Base-by-base conservation (phyloP, 768 basidiomycete species). In the button mushroom (Agaricus bisporus) region DNA sequence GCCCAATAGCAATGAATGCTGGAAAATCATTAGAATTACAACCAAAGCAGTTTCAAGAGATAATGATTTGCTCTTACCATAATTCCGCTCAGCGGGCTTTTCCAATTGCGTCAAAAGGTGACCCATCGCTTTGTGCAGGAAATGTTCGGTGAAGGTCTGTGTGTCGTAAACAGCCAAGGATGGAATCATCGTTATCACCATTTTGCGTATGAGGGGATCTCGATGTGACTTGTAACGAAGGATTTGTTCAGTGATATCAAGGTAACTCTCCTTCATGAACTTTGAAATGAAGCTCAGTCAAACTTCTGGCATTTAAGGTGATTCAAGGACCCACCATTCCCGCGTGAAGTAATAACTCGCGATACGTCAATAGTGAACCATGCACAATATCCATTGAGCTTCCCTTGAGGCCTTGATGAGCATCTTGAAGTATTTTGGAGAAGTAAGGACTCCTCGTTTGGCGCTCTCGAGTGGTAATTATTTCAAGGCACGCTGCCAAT, bases 1-100 rank as follows among this genome's bases (percentile, higher is more conserved):
- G 92, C 0, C 97, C 97, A 57, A 99, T 94, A 2, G 97, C 95
- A 60, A 94, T 86, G 66, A 98, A 98, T 2, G 95, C 95, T 93
- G 38, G 32, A 22, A 22, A 22, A 2, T 22, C n/a, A n/a, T 18
- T 10, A 43, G 45, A 9, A 44, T 59, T 58, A 58, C 62, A 39
- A 32, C 32, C 38, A 6, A 39, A 39, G 38, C 17, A 14, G 38
- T 12, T n/a, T 12, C 11, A 10, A 39, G 0, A 3, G 25, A 25
- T 6, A 41, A 50, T 17, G 48, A 15, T 11, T 7, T n/a, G 42
- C 15, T 63, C 78, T 49, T 62, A 94, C 94, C 91, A 59, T 91
- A 89, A 29, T 88, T 85, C 36, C 95, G 80, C 61, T 99, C 97
- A 47, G 80, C 80, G 0, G 90, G 86, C 69, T 93, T 97, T 62